Evolutionary conservation across 2,329 filamentous ascomycete species (phyloP), one percentile per base, ranked within the genome.

Genomic region (Zelopaecilomyces penicillatus): DNA sequence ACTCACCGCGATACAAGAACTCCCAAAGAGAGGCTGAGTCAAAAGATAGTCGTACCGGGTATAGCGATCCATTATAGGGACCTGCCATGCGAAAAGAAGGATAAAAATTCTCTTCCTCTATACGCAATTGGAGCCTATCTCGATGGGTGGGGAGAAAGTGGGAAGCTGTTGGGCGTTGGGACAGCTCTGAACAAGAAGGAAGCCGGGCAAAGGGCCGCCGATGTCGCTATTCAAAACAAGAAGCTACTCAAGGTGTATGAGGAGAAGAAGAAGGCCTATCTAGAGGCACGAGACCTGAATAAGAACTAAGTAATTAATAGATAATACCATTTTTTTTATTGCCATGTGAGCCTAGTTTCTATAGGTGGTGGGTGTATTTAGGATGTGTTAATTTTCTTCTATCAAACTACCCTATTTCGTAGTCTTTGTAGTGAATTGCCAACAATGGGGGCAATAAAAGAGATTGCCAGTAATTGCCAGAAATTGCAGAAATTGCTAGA

Each of bases 101-200:
- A 82, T 52, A 75, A 69, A 54, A 65, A 70, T 37, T 75, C 73
- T 2, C 61, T 82, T 29, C 72, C 76, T 12, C 63, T 81, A 28
- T 87, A 77, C 57, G 76, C 73, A 3, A 72, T 88, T 1, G 82
- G 75, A 1, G 73, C 79, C 0, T 85, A 78, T 53, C 65, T 88
- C 29, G 75, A 78, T 19, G 85, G 83, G 0, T 85, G 81, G 71
- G 85, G 84, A 4, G 80, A 83, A 61, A 73, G 70, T 30, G 67
- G 76, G 40, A 75, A 78, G 57, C 65, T 76, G 45, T 63, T 90
- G 5, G 85, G 80, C 0, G 70, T 69, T 37, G 85, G 83, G 0
- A 75, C 73, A 30, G 85, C 76, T 1, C 64, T 78, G 50, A 78
- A 74, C 44, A 88, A 88, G 65, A 78, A 76, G 45, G 82, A 87